Evolutionary conservation across 2,329 filamentous ascomycete species (phyloP), one percentile per base, ranked within the genome.

Genomic region (Dactylellina sp.): DNA sequence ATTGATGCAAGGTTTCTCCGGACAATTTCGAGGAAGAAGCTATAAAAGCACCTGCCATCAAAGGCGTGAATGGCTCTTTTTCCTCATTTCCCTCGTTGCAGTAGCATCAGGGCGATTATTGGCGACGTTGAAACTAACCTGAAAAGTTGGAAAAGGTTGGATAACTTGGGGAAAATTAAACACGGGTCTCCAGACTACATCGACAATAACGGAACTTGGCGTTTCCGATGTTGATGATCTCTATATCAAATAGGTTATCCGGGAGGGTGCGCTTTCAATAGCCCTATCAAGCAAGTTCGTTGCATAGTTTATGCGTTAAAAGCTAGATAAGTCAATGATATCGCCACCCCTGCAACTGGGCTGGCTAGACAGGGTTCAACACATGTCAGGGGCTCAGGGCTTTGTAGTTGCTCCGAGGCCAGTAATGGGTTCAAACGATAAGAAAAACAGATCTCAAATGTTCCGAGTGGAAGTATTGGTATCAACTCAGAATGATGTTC

Each of bases 211-310:
- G 37, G 39, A n/a, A 32, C 35, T 44, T 44, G 53, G 39, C 37
- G 25, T 16, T 5, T 7, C 12, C 20, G 20, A n/a, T 60, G 40
- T n/a, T 24, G 56, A 49, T 49, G 24, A 4, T 32, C 9, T 4
- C 18, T 18, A 47, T 46, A 47, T 35, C 55, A 4, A 46, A 47
- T 1, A 16, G 9, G 28, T 18, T 28, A 59, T 44, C 22, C 6
- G 42, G 11, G 32, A 22, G 32, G 9, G 7, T 7, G 16, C 37
- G n/a, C 16, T 22, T n/a, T 25, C 25, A 2, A 14, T 53, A 60
- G 24, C 55, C 50, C 7, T 28, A 60, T 60, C 12, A 9, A 68
- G 63, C 55, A 68, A 68, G 63, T 68, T 68, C 53, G 60, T 60
- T 53, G 46, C 22, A 53, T 46, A 46, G 24, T 28, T 62, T 24